These are phyloP conservation scores for Guyanaporus albipodus DNA, from an alignment of 768 basidiomycete species.

Conservation along the genomic window DNA sequence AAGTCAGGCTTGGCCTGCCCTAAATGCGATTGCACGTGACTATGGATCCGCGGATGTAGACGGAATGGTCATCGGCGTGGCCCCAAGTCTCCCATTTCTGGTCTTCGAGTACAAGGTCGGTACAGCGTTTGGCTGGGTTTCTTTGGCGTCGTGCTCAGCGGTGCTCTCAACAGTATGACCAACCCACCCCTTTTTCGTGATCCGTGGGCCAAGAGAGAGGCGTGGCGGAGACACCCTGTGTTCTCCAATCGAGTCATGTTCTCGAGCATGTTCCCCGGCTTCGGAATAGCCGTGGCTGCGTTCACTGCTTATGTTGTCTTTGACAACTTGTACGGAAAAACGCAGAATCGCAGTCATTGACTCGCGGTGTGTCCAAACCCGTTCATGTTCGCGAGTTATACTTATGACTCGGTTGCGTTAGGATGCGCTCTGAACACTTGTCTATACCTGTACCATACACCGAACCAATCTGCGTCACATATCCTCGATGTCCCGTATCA, in stretches of 20 bases:
- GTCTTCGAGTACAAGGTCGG: slow-evolving; percentile 23
- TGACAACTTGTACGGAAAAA: slow-evolving; percentile 63
- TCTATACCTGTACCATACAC: slow-evolving; percentile 12
- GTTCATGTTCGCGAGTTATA: not conserved
- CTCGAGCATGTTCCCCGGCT: slow-evolving; percentile 87
- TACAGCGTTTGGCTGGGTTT: not conserved
- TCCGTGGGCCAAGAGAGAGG: slow-evolving; percentile 91
- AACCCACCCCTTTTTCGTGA: slow-evolving; percentile 79
- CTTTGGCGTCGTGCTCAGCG: slow-evolving; percentile 10
- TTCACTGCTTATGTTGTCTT: slow-evolving; percentile 88
- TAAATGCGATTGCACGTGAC: slow-evolving; percentile 37
- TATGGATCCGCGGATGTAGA: not conserved
- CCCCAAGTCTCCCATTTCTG: slow-evolving; percentile 7
- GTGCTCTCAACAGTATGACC: slow-evolving; percentile 42
- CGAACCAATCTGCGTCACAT: not conserved
- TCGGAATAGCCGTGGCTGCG: slow-evolving; percentile 88
- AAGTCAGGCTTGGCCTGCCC: slow-evolving; percentile 56
- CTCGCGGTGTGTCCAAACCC: slow-evolving; percentile 5
- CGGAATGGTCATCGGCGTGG: not conserved
- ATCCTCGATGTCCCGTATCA: no score
- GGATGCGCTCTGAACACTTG: not conserved
- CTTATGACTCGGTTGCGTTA: not conserved
- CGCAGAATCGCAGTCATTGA: slow-evolving; percentile 27
- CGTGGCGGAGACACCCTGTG: slow-evolving; percentile 88
- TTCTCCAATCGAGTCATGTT: slow-evolving; percentile 88